phyloP scores from a whole-genome alignment of 768 basidiomycete genomes.

The Macrolepiota dolichaula region DNA sequence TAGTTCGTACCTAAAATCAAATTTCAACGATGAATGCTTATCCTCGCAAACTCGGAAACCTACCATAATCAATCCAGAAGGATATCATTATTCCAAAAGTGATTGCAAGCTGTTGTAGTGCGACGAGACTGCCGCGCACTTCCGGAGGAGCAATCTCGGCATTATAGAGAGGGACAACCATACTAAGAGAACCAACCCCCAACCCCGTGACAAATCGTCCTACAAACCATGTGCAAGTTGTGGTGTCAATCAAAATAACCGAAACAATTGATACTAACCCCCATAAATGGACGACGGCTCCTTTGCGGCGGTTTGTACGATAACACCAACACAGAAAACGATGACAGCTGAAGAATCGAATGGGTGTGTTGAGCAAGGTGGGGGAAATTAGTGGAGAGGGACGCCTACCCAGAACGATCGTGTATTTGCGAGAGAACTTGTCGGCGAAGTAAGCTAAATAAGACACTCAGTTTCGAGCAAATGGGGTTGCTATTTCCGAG shows the following conservation, averaged over 20 bases:
- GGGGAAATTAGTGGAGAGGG: not conserved
- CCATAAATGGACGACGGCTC: conserved; percentile 63
- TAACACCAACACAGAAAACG: conserved; percentile 68
- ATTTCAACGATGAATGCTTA: conserved; percentile 30
- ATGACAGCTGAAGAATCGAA: conserved; percentile 38
- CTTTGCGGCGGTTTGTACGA: conserved; percentile 64
- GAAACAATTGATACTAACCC: conserved; percentile 24
- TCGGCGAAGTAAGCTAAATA: conserved; percentile 58
- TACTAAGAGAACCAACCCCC: conserved; percentile 77
- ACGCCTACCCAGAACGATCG: conserved; percentile 51
- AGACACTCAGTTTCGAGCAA: not conserved
- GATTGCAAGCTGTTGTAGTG: conserved; percentile 79
- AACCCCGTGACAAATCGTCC: conserved; percentile 77
- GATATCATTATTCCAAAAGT: conserved; percentile 75
- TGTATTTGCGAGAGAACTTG: conserved; percentile 69
- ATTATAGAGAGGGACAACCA: conserved; percentile 83
- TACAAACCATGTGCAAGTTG: conserved; percentile 13
- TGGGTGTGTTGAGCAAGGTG: not conserved
- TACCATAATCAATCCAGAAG: conserved; percentile 52
- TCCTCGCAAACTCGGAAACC: conserved; percentile 6
- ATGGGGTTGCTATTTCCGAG: not conserved
- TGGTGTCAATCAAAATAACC: not conserved
- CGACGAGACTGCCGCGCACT: conserved; percentile 77
- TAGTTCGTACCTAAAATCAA: conserved; percentile 55
- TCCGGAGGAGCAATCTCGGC: conserved; percentile 72